phyloP scores from a whole-genome alignment of 2,329 filamentous ascomycete species.

The Aspergillus fijiensis region DNA sequence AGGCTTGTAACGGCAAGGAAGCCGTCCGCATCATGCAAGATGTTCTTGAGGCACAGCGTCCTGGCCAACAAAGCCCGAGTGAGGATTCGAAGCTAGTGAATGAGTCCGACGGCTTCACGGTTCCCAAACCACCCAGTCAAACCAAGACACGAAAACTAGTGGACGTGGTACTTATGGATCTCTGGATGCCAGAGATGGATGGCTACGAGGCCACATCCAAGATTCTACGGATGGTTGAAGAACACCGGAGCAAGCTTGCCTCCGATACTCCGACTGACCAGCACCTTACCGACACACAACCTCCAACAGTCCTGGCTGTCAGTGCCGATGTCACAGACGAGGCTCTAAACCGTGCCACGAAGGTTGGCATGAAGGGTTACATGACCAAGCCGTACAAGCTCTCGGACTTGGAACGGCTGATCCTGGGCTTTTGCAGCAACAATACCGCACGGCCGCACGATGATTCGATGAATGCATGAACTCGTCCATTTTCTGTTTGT shows the following conservation, averaged over 20 bases:
- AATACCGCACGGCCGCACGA: conserved; percentile 9
- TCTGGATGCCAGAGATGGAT: conserved; percentile 75
- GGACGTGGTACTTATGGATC: conserved; percentile 69
- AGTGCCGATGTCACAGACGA: conserved; percentile 67
- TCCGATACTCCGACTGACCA: conserved; percentile 9
- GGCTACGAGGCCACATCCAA: conserved; percentile 67
- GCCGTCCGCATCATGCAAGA: conserved; percentile 62
- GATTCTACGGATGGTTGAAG: conserved; percentile 57
- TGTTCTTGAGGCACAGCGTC: conserved; percentile 34
- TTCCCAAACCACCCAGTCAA: conserved; percentile 23
- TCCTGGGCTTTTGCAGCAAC: conserved; percentile 48
- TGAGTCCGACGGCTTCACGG: conserved; percentile 12
- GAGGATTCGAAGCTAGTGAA: conserved; percentile 6
- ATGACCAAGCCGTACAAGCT: conserved; percentile 69
- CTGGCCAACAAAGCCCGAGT: conserved; percentile 21
- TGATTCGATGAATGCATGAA: conserved; percentile 23
- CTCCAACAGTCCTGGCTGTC: conserved; percentile 58
- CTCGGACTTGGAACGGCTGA: conserved; percentile 61
- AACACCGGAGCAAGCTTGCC: conserved; percentile 30
- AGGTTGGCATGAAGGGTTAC: conserved; percentile 66
- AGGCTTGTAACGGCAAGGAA: conserved; percentile 68
- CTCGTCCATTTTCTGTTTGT: conserved; percentile 6
- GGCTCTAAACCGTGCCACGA: conserved; percentile 59
- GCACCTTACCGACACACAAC: conserved; percentile 1
- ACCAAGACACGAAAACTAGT: conserved; percentile 45